Evolutionary conservation across 345 rosid species (phyloP), one percentile per base, ranked within the genome.

Genomic region (Lumnitzera littorea): DNA sequence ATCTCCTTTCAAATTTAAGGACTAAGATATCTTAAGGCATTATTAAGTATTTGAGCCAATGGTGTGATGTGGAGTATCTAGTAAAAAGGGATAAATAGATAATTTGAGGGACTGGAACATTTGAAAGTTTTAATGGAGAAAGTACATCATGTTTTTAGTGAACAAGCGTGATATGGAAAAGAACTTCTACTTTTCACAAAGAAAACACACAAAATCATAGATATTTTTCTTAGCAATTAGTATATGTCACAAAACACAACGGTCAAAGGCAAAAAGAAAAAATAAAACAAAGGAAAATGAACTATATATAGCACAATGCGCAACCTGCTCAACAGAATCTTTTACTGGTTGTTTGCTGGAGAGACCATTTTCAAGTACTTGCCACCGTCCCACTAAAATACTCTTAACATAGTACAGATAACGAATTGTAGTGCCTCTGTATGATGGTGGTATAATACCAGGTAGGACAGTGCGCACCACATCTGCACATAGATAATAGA

Each of bases 371-470:
- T 90, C 95, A 67, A 83, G 36, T n/a, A 76, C 65, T 77, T 86
- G 74, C 96, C 87, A 77, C 62, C 69, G 78, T 62, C 81, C 88
- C 50, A 57, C 72, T 72, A 94, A 67, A 57, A 74, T 71, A 79
- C 81, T 64, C 79, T 76, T 84, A 36, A 94, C 74, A 64, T 82
- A 94, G 81, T 90, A 94, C 50, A 86, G 58, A 69, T 90, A 94
- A 62, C 99, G 95, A 76, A 90, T 69, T 46, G 97, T 83, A 56
- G 91, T 71, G 66, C 99, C 99, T 67, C 71, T 83, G 67, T 82
- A 94, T 43, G 96, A 86, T 55, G 99, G 99, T 16, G 96, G 99
- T 78, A 94, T 68, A 57, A 83, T 62, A 58, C 66, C 70, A 27
- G 99, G 96, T 67, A 94, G 80, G 69, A 61, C 71, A 71, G 83